Base-by-base conservation (phyloP, 2,329 filamentous ascomycete species). In the Fusarium armeniacum region DNA sequence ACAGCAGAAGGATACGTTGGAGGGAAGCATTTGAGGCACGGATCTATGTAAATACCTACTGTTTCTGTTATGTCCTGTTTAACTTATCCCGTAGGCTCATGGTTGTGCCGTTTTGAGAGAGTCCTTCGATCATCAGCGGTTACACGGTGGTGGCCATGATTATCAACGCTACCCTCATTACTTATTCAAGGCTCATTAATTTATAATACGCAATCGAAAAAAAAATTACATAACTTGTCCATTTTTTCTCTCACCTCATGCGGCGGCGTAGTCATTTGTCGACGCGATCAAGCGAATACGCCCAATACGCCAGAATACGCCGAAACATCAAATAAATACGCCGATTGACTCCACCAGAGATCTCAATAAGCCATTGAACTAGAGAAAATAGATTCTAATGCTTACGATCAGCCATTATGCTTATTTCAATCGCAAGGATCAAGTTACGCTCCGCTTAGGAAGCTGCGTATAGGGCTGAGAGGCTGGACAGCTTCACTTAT, bases 1-100 rank as follows among this genome's bases (percentile, higher is more conserved):
- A 75, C 73, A 2, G 77, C 77, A 0, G 56, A 70, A 35, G 74
- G 71, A 6, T 78, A 78, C 40, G 74, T 79, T 16, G 62, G 62
- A 15, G 77, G 76, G 0, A 76, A 75, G 44, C 64, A 74, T 36
- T 40, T 77, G 46, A 63, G 76, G 5, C 76, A 78, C 38, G 72
- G 70, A 0, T 36, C 72, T 4, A 76, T 78, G 75, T 78, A 71
- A 56, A 57, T 7, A 9, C 11, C 18, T 20, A 6, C 30, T 3
- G 1, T 22, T 2, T 20, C 7, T 12, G n/a, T 3, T 20, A 15
- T 51, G 4, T 33, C 57, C 2, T 50, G 9, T 18, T 22, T 15
- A 40, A 13, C 15, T 28, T 16, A 6, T 6, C 15, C 6, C 10
- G 9, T 12, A 11, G 11, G 22, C 24, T 30, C 28, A 16, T 20